Percentiles rank a stretch among this genome's conserved stretches.
phyloP scores from a whole-genome alignment of 1,284 basidiomycete species.

The Pyrrhoderma lamaoense region DNA sequence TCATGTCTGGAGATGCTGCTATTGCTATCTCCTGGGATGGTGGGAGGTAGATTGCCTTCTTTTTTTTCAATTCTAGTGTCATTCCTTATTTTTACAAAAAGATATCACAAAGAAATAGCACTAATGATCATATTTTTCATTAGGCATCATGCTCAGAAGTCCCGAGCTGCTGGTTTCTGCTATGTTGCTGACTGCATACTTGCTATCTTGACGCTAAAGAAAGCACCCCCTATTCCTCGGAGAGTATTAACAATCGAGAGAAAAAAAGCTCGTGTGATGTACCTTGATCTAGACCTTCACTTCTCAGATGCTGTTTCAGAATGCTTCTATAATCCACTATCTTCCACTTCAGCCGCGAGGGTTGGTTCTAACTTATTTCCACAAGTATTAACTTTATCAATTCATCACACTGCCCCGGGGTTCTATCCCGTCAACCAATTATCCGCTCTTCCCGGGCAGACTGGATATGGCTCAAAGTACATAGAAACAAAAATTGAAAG shows the following conservation, averaged over 20 bases:
- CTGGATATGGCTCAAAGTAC: too few relatives aligned
- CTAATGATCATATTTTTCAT: not conserved
- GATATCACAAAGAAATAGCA: not conserved
- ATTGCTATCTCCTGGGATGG: conserved; percentile 82
- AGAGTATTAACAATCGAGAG: conserved; percentile 6
- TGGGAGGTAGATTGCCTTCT: conserved; percentile 45
- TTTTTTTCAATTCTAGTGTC: too few relatives aligned
- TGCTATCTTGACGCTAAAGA: conserved; percentile 59
- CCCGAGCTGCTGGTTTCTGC: conserved; percentile 81
- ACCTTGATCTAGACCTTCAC: conserved; percentile 89
- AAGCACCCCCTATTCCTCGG: conserved; percentile 18
- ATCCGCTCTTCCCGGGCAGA: conserved; percentile 39
- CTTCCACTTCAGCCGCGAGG: too few relatives aligned
- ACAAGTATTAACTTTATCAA: conserved; percentile 73
- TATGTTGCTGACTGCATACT: conserved; percentile 89
- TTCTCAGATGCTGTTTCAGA: conserved; percentile 84
- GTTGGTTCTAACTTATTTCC: conserved; percentile 22
- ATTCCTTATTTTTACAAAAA: too few relatives aligned
- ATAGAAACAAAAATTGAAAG: too few relatives aligned
- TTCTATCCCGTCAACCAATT: conserved; percentile 73
- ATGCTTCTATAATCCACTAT: conserved; percentile 47
- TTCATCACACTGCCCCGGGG: conserved; percentile 75
- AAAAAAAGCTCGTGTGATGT: conserved; percentile 66
- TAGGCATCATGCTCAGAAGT: conserved; percentile 73
- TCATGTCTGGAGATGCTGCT: conserved; percentile 48